A percentile compares a stretch with the other conserved stretches of the same genome.
phyloP scores from a whole-genome alignment of 2,329 filamentous ascomycete genomes.

The Onygenales sp. region DNA sequence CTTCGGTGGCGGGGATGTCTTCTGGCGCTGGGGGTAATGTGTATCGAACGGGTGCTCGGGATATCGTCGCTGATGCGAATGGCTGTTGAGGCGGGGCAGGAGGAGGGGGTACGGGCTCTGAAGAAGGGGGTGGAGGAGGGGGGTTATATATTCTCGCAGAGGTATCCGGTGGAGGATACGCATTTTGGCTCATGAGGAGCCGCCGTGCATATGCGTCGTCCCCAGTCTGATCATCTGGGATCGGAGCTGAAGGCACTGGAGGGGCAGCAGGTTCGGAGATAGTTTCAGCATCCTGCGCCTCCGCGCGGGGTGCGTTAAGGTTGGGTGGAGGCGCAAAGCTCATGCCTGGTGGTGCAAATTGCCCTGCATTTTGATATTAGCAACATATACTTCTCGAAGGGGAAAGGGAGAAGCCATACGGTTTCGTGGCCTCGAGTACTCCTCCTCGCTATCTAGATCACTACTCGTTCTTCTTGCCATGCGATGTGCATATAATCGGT shows the following conservation, averaged over 20 bases:
- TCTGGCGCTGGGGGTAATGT: conserved; percentile 42
- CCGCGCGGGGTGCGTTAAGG: conserved; percentile 28
- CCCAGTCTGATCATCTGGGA: conserved; percentile 52
- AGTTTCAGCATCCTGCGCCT: conserved; percentile 9
- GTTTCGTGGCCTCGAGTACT: conserved; percentile 35
- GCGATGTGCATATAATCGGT: conserved; percentile 64
- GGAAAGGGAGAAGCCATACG: conserved; percentile 25
- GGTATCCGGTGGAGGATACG: conserved; percentile 13
- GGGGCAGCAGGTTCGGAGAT: conserved; percentile 11
- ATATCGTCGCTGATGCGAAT: conserved; percentile 52
- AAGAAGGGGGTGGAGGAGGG: conserved; percentile 18
- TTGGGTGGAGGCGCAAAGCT: conserved; percentile 45
- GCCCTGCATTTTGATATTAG: conserved; percentile 23
- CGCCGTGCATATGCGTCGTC: conserved; percentile 62
- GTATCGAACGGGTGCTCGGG: conserved; percentile 70
- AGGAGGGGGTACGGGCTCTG: conserved; percentile 25
- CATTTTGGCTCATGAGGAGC: conserved; percentile 45
- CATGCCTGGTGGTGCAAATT: conserved; percentile 40
- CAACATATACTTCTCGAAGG: conserved; percentile 9
- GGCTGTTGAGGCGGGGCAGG: conserved; percentile 30
- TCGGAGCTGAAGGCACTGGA: conserved; percentile 32
- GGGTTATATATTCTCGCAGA: conserved; percentile 21
- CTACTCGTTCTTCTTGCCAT: conserved; percentile 37
- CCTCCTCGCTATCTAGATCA: conserved; percentile 41
- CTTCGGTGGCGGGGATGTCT: conserved; percentile 44